These are phyloP conservation scores for Hyphopichia buzzinii DNA, from an alignment of 1,139 yeast genomes.

Conservation along the genomic window DNA sequence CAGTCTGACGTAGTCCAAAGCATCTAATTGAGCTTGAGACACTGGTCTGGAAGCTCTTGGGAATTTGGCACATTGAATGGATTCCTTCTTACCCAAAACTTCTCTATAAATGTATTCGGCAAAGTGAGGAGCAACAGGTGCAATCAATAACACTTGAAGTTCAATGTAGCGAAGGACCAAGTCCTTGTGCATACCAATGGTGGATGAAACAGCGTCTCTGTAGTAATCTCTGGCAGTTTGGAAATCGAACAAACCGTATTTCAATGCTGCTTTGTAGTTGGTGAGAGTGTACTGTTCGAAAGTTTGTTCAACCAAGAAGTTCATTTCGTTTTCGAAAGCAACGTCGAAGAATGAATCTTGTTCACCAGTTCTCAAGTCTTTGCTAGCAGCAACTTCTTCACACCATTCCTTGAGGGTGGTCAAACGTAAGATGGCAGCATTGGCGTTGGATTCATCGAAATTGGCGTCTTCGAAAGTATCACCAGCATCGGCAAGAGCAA, in stretches of 20 bases:
- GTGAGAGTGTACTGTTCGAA: slow-evolving; percentile 68
- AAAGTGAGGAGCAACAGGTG: slow-evolving; percentile 96
- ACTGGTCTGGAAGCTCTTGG: slow-evolving; percentile 71
- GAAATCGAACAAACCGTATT: slow-evolving; percentile 88
- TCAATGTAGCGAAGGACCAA: slow-evolving; percentile 80
- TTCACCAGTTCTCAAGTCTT: slow-evolving; percentile 70
- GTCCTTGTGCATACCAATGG: slow-evolving; percentile 77
- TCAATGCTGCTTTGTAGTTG: slow-evolving; percentile 84
- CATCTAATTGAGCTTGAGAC: slow-evolving; percentile 58
- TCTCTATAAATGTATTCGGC: slow-evolving; percentile 89
- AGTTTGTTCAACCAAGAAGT: slow-evolving; percentile 71
- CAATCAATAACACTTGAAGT: slow-evolving; percentile 75
- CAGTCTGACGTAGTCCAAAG: slow-evolving; percentile 75
- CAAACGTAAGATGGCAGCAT: slow-evolving; percentile 94
- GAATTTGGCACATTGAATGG: slow-evolving; percentile 75
- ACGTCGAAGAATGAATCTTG: slow-evolving; percentile 69
- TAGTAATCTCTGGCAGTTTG: slow-evolving; percentile 95
- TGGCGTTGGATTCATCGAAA: slow-evolving; percentile 94
- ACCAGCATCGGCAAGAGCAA: slow-evolving; percentile 98
- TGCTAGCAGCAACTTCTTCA: slow-evolving; percentile 61
- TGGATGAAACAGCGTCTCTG: slow-evolving; percentile 69
- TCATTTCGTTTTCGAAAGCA: slow-evolving; percentile 95
- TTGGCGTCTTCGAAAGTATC: slow-evolving; percentile 97
- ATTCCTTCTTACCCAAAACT: slow-evolving; percentile 55
- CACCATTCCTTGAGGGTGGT: slow-evolving; percentile 95